Percentiles rank a stretch among this genome's conserved stretches.
phyloP scores from a whole-genome alignment of 2,329 filamentous ascomycete genomes.

The Fusarium acutatum region DNA sequence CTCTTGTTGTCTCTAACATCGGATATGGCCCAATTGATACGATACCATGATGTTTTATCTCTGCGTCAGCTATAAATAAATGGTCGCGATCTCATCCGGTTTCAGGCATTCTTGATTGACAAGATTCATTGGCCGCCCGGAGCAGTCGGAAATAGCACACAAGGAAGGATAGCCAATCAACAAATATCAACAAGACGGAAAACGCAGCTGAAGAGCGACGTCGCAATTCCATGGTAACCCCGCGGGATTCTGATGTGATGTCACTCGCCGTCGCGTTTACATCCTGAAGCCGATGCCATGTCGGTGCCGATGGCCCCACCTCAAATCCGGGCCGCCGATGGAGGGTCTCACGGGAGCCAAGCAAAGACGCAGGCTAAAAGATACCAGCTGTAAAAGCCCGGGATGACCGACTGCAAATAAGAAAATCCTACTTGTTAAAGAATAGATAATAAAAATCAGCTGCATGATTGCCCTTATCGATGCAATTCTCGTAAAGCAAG shows the following conservation, averaged over 20 bases:
- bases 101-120: background rate
- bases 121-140: background rate
- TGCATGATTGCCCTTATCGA: background rate
- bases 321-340: slow-evolving; percentile 1
- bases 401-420: background rate
- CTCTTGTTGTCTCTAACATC: too few species aligned
- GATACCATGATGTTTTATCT: background rate
- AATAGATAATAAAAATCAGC: background rate
- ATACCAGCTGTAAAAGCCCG: background rate
- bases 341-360: slow-evolving; percentile 8
- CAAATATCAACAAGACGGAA: background rate
- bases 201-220: background rate
- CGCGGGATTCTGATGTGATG: slow-evolving; percentile 7
- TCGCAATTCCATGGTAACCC: background rate
- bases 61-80: background rate
- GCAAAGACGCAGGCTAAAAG: background rate
- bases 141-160: background rate
- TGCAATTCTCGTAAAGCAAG: background rate
- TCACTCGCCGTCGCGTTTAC: background rate
- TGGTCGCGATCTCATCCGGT: background rate
- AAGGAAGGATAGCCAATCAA: background rate
- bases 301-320: slow-evolving; percentile 17
- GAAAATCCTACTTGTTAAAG: background rate
- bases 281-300: background rate
- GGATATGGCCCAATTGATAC: background rate